Conservation (phyloP, 2,329 filamentous ascomycete species). For the Colletotrichum theobromicola region DNA sequence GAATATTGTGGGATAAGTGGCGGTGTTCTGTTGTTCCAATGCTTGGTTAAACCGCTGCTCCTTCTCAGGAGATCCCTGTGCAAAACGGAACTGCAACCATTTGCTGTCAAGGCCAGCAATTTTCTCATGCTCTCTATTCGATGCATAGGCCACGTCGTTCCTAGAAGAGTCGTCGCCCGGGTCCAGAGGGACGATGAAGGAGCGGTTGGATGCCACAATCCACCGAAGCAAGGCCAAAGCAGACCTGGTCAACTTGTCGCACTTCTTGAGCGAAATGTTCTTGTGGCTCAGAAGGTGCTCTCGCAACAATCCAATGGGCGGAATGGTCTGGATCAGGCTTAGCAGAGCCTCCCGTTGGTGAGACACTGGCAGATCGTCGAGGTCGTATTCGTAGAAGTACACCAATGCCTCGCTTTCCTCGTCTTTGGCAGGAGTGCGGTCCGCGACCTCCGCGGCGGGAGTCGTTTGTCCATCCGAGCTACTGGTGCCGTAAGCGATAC, state of each 20-base stretch:
- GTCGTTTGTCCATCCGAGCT: neutral
- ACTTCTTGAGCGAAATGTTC: slow-evolving; percentile 44
- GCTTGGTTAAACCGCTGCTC: slow-evolving; percentile 76
- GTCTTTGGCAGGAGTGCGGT: neutral
- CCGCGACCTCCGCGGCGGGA: neutral
- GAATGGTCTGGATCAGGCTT: slow-evolving; percentile 62
- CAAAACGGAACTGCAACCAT: slow-evolving; percentile 85
- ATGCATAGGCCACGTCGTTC: neutral
- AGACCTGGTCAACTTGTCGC: slow-evolving; percentile 65
- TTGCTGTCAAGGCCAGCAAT: slow-evolving; percentile 64
- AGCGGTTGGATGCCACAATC: slow-evolving; percentile 90
- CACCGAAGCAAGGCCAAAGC: slow-evolving; percentile 76
- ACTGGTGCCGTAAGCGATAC: neutral
- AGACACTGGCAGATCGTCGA: slow-evolving; percentile 55
- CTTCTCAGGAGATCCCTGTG: slow-evolving; percentile 87
- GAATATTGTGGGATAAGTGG: slow-evolving; percentile 71
- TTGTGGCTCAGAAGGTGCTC: slow-evolving; percentile 46
- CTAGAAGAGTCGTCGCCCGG: slow-evolving; percentile 26
- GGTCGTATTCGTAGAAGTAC: slow-evolving; percentile 57
- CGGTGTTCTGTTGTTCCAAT: slow-evolving; percentile 51
- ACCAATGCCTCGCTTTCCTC: slow-evolving; percentile 23
- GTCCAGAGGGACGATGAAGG: slow-evolving; percentile 81
- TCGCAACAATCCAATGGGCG: slow-evolving; percentile 64
- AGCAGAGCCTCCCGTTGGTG: slow-evolving; percentile 57
- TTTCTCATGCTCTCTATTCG: slow-evolving; percentile 44